phyloP scores from a whole-genome alignment of 2,329 filamentous ascomycete species.

The Alternaria arborescens region DNA sequence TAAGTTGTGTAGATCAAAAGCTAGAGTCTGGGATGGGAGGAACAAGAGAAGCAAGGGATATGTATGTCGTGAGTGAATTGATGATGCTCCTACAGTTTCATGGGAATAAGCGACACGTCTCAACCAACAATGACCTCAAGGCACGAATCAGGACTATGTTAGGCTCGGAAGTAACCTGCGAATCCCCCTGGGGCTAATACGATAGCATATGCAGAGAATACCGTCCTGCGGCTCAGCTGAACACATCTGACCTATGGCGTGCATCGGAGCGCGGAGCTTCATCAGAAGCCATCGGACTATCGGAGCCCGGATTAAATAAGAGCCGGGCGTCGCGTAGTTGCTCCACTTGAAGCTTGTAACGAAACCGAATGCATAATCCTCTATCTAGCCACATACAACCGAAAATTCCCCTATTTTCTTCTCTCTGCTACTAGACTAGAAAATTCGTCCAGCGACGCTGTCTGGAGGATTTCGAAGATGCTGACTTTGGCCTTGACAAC shows the following conservation, averaged over 20 bases:
- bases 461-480: slow-evolving; percentile 9
- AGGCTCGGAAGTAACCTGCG: neutral
- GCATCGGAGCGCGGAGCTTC: neutral
- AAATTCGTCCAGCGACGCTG: slow-evolving; percentile 1
- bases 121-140: neutral
- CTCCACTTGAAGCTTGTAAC: neutral
- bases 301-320: neutral
- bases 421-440: neutral
- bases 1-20: neutral
- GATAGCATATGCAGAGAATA: neutral
- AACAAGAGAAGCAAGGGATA: neutral
- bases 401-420: neutral
- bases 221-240: neutral
- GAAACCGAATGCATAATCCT: neutral
- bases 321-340: too few relatives aligned
- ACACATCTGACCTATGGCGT: neutral
- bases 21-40: neutral
- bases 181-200: neutral
- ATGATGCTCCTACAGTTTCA: slow-evolving; percentile 20
- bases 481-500: slow-evolving; percentile 4
- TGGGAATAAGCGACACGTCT: slow-evolving; percentile 13
- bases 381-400: neutral
- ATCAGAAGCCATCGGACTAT: neutral
- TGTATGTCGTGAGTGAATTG: neutral
- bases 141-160: neutral